Percentiles rank a stretch among this genome's conserved stretches.
Conservation (phyloP, 192 early-diverging fungal species). For the Lobulomyces angularis region DNA sequence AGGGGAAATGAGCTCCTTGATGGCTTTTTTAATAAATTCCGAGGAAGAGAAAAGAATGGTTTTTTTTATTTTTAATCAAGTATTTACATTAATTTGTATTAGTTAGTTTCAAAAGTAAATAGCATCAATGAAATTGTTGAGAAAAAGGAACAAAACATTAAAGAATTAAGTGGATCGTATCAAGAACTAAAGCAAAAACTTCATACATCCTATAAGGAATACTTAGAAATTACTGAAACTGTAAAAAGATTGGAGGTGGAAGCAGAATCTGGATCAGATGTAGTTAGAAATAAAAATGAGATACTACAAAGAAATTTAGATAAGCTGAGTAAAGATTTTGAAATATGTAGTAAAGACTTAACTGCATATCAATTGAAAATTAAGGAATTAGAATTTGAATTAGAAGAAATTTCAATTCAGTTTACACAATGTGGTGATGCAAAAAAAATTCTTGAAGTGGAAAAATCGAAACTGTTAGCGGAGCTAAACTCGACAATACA, state of each 20-base stretch:
- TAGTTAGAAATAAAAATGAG: slow-evolving; percentile 28
- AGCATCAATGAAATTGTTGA: slow-evolving; percentile 5
- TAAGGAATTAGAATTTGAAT: slow-evolving; percentile 40
- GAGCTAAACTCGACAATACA: slow-evolving; percentile 22
- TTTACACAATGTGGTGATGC: slow-evolving; percentile 36
- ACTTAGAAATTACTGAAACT: slow-evolving; percentile 33
- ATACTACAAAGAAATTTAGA: slow-evolving; percentile 37
- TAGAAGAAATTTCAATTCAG: slow-evolving; percentile 32
- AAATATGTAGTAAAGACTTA: slow-evolving; percentile 31
- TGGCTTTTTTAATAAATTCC: slow-evolving; percentile 45
- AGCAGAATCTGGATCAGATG: slow-evolving; percentile 34
- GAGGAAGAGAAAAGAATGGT: slow-evolving; percentile 43
- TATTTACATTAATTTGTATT: neutral
- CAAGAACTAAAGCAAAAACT: slow-evolving; percentile 32
- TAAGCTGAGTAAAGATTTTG: slow-evolving; percentile 39
- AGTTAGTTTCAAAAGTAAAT: neutral
- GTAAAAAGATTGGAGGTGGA: slow-evolving; percentile 30
- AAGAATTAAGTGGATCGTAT: slow-evolving; percentile 10
- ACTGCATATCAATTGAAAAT: slow-evolving; percentile 13
- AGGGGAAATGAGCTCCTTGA: slow-evolving; percentile 34
- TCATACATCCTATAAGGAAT: slow-evolving; percentile 38
- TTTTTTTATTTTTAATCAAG: neutral
- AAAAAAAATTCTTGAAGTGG: slow-evolving; percentile 19
- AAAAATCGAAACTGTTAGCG: slow-evolving; percentile 15
- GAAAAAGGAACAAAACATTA: slow-evolving; percentile 16